These are phyloP conservation scores for Curvularia eragrostidis DNA, from an alignment of 2,329 filamentous ascomycete species.

Conservation along the genomic window DNA sequence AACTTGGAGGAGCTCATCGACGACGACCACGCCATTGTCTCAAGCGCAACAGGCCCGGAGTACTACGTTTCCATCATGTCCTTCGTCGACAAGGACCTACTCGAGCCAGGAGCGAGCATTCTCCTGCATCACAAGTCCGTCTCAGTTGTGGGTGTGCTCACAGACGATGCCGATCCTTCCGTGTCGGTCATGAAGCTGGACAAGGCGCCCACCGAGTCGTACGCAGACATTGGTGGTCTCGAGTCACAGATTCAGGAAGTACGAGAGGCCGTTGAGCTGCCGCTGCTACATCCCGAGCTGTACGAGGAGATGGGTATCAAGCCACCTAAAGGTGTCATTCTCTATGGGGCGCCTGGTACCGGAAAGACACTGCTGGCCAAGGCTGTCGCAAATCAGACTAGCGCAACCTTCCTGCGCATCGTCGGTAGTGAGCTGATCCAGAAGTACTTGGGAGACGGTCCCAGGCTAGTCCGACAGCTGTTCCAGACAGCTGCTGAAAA, in stretches of 20 bases:
- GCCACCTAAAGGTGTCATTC: slow-evolving; percentile 97
- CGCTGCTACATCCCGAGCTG: slow-evolving; percentile 90
- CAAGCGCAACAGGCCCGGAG: slow-evolving; percentile 94
- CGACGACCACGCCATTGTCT: slow-evolving; percentile 98
- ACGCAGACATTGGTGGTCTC: slow-evolving; percentile 96
- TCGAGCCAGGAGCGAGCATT: slow-evolving; percentile 95
- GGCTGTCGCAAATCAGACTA: slow-evolving; percentile 98
- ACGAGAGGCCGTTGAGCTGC: slow-evolving; percentile 93
- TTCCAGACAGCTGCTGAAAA: slow-evolving; percentile 97
- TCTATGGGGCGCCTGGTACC: slow-evolving; percentile 95
- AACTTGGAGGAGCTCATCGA: slow-evolving; percentile 99
- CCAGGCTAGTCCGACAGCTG: slow-evolving; percentile 90
- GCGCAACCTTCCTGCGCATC: slow-evolving; percentile 95
- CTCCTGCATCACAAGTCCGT: slow-evolving; percentile 97
- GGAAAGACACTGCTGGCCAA: slow-evolving; percentile 96
- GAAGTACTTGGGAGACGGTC: slow-evolving; percentile 97
- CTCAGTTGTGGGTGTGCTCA: slow-evolving; percentile 95
- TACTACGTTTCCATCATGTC: slow-evolving; percentile 99
- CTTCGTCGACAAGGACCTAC: slow-evolving; percentile 97
- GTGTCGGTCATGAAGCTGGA: slow-evolving; percentile 99
- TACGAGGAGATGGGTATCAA: slow-evolving; percentile 99
- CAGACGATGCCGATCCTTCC: slow-evolving; percentile 91
- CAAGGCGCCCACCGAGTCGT: slow-evolving; percentile 97
- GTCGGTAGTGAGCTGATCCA: slow-evolving; percentile 97
- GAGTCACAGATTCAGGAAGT: slow-evolving; percentile 98